Conservation (phyloP, 768 basidiomycete genomes). For the Tephrocybe sp. region DNA sequence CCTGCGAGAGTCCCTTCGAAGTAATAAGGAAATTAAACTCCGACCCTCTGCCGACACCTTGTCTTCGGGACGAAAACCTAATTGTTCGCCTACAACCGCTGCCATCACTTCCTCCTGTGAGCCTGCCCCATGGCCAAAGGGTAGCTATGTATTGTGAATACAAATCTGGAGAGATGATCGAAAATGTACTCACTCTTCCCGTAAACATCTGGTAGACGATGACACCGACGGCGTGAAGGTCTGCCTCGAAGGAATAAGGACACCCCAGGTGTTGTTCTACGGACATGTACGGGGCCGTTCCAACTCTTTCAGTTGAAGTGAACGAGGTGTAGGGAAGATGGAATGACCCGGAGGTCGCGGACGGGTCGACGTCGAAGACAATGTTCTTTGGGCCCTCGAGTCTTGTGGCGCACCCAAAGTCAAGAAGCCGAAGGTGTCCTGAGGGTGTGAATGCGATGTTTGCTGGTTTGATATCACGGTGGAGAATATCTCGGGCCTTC, state of each 20-base stretch:
- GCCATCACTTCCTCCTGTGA: background rate
- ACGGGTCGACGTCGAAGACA: background rate
- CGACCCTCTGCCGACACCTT: background rate
- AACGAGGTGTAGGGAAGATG: background rate
- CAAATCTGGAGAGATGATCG: background rate
- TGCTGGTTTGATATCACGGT: slow-evolving; percentile 14
- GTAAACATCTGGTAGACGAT: slow-evolving; percentile 11
- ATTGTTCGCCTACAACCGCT: background rate
- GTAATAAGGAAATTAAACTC: background rate
- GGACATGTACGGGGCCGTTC: slow-evolving; percentile 10
- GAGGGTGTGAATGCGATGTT: slow-evolving; percentile 6
- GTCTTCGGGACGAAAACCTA: slow-evolving; percentile 3
- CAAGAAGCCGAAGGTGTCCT: slow-evolving; percentile 10
- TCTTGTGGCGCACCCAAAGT: slow-evolving; percentile 9
- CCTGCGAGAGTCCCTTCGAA: background rate
- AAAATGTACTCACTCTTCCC: background rate
- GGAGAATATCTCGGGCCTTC: background rate
- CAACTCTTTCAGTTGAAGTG: slow-evolving; percentile 5
- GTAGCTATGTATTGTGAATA: slow-evolving; percentile 4
- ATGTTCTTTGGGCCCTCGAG: background rate
- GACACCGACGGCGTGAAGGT: slow-evolving; percentile 10
- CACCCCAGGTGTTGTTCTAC: slow-evolving; percentile 2
- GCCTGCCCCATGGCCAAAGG: slow-evolving; percentile 1
- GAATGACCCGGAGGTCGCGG: slow-evolving; percentile 5
- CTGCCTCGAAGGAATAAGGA: slow-evolving; percentile 8